Base-by-base conservation (phyloP, 495 filamentous ascomycete genomes). In the Haplographium delicatum region DNA sequence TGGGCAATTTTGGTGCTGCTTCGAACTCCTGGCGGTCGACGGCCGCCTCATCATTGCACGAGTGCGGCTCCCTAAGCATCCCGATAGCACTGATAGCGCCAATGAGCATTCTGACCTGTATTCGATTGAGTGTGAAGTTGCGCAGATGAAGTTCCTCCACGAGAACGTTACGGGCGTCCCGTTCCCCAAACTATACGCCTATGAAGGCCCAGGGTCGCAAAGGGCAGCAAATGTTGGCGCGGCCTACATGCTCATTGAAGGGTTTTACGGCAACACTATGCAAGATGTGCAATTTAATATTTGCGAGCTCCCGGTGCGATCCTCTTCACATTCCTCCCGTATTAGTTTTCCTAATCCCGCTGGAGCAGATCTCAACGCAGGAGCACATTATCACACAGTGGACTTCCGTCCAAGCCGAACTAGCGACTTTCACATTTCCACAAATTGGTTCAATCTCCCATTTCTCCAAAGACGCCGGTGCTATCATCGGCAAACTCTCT, bases 241-340 rank as follows among this genome's bases (percentile, higher is more conserved):
- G 7, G 10, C 40, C 9, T 66, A 65, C 47, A 66, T 66, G 62
- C 59, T 66, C 15, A 45, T 66, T 2, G 60, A 63, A 53, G 63
- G 62, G 2, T 66, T 61, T 49, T 57, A 63, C 40, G 62, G 63
- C 5, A 63, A 59, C 43, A 56, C 57, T 7, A 19, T 65, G 16
- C 53, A 58, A 39, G 54, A 64, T 31, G 44, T 59, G 11, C 44
- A 56, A 13, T 38, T 30, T 11, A 43, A 54, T 42, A 28, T 66
- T 13, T 62, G 39, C 34, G 42, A 59, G 28, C 47, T 65, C 39
- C 54, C 59, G 9, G 63, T 66, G 44, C 18, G 37, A 6, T 9
- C 37, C 8, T 40, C 37, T 40, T 40, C 37, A 40, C 20, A 40
- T 40, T 40, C 37, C 37, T 40, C 18, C 37, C 37, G 37, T 40